Conservation (phyloP, 176 grass and related monocot genomes). For the Neostapfia colusana region DNA sequence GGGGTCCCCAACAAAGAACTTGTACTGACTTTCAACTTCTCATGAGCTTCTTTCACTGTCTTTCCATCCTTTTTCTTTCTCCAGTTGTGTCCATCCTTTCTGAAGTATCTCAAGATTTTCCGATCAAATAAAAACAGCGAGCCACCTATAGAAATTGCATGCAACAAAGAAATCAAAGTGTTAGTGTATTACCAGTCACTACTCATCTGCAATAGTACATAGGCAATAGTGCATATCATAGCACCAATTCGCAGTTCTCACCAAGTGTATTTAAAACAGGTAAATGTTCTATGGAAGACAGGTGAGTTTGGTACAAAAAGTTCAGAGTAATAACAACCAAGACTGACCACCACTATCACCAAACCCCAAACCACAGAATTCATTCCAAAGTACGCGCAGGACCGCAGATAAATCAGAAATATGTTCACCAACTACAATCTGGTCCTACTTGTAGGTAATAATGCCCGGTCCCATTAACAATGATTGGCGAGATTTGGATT, state of each 20-base stretch:
- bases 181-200: neutral
- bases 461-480: constrained; percentile 6
- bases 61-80: constrained; percentile 90
- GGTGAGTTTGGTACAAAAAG: neutral
- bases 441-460: neutral
- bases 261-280: constrained; percentile 2
- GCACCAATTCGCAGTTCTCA: neutral
- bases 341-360: neutral
- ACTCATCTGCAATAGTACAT: neutral
- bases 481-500: constrained; percentile 15
- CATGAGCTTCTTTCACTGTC: constrained; percentile 89
- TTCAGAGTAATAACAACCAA: neutral
- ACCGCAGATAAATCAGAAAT: neutral
- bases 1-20: neutral
- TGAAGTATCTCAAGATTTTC: constrained; percentile 91
- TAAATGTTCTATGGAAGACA: constrained; percentile 1
- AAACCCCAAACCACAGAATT: neutral
- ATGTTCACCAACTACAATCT: neutral
- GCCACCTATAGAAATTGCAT: constrained; percentile 57
- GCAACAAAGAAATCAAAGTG: neutral
- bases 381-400: neutral
- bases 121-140: constrained; percentile 85
- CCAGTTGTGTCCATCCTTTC: constrained; percentile 88
- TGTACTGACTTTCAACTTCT: constrained; percentile 70
- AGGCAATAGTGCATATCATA: neutral